phyloP scores from a whole-genome alignment of 2,329 filamentous ascomycete species.

The Pseudogymnoascus sp. region DNA sequence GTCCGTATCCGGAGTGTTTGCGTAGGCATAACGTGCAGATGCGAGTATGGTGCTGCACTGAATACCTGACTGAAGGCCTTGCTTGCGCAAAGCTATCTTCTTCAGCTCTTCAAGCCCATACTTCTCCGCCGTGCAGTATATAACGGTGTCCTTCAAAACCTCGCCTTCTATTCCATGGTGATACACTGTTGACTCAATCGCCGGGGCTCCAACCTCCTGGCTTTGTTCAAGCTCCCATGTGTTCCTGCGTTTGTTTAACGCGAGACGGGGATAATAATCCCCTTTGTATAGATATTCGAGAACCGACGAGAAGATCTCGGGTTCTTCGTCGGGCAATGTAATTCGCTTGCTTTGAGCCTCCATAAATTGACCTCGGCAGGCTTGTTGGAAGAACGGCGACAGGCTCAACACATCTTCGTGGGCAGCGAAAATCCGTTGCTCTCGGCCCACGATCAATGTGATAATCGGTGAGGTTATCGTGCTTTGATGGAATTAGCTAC shows the following conservation, averaged over 20 bases:
- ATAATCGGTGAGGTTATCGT: constrained; percentile 61
- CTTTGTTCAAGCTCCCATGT: constrained; percentile 68
- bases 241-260: constrained; percentile 73
- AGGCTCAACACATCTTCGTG: constrained; percentile 76
- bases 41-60: constrained; percentile 77
- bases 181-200: constrained; percentile 59
- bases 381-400: constrained; percentile 70
- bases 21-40: constrained; percentile 84
- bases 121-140: constrained; percentile 82
- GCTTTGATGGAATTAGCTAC: constrained; percentile 29
- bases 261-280: constrained; percentile 78
- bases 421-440: constrained; percentile 81
- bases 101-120: constrained; percentile 81
- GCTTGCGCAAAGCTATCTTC: constrained; percentile 76
- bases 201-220: constrained; percentile 25
- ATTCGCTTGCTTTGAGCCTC: constrained; percentile 60
- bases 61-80: constrained; percentile 75
- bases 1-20: constrained; percentile 80
- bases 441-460: constrained; percentile 70
- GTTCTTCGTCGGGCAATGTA: constrained; percentile 74
- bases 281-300: constrained; percentile 92
- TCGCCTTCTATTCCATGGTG: constrained; percentile 45
- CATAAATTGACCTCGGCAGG: constrained; percentile 56
- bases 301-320: constrained; percentile 82
- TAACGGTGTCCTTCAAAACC: constrained; percentile 78